These are phyloP conservation scores for Pachysandra terminalis DNA, from an alignment of 164 flowering plant genomes.

Conservation along the genomic window DNA sequence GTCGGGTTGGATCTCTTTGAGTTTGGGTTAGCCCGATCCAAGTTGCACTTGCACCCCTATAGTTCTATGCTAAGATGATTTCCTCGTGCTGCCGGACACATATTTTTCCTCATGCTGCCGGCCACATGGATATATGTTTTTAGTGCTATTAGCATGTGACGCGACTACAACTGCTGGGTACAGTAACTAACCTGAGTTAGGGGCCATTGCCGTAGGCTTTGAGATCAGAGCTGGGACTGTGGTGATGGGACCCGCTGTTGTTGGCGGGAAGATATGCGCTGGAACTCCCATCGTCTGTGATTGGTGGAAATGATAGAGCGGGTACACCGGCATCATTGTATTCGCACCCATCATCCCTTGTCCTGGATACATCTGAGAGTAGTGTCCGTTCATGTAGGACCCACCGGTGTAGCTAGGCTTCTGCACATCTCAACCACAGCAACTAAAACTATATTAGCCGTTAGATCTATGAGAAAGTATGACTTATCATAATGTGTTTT, in stretches of 20 bases:
- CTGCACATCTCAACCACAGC: constrained; percentile 26
- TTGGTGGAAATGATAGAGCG: constrained; percentile 55
- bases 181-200: constrained; percentile 59
- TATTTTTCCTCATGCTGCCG: too few relatives aligned
- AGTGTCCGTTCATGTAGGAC: constrained; percentile 67
- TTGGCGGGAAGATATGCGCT: constrained; percentile 48
- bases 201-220: constrained; percentile 59
- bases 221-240: constrained; percentile 54
- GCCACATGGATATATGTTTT: too few relatives aligned
- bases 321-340: constrained; percentile 79
- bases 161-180: background rate
- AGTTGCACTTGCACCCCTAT: too few relatives aligned
- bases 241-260: constrained; percentile 48
- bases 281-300: constrained; percentile 76
- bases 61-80: too few relatives aligned
- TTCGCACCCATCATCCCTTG: constrained; percentile 51
- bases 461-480: background rate
- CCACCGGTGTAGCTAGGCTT: constrained; percentile 63
- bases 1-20: too few relatives aligned
- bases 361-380: constrained; percentile 57
- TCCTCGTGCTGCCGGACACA: too few relatives aligned
- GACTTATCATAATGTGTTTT: background rate
- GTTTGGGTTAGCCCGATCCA: too few relatives aligned
- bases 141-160: constrained; percentile 18
- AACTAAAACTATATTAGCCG: background rate